Conservation (phyloP, 352 stramenopile species). For the Phytopythium kandeliae region DNA sequence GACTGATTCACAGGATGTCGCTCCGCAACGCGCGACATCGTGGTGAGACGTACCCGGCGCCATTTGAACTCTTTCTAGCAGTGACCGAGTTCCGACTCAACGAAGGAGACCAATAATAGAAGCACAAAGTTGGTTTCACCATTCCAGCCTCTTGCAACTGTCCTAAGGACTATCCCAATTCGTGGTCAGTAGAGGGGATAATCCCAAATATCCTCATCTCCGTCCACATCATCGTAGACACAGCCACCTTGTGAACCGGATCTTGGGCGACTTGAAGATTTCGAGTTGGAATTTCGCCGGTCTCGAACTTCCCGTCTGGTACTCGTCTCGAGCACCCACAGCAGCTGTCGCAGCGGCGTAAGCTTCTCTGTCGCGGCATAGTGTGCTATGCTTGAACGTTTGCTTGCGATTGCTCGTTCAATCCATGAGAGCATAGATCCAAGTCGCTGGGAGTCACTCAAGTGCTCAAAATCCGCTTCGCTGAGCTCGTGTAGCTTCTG, state of each 20-base stretch:
- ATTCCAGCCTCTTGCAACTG: neutral
- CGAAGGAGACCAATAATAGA: conserved; percentile 2
- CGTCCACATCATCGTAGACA: conserved; percentile 13
- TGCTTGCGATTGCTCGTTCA: neutral
- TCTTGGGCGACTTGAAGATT: neutral
- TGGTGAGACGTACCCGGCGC: conserved; percentile 9
- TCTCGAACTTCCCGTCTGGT: conserved; percentile 18
- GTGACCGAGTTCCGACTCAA: neutral
- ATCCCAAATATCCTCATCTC: conserved; percentile 57
- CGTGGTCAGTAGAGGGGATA: conserved; percentile 29
- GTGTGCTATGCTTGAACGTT: conserved; percentile 37
- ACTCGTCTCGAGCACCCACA: conserved; percentile 54
- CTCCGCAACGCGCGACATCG: no score
- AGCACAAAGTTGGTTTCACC: neutral
- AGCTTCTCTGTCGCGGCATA: conserved; percentile 51
- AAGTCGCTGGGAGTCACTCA: conserved; percentile 15
- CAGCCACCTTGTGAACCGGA: neutral
- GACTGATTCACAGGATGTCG: no score
- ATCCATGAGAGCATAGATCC: neutral
- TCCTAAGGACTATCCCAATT: neutral
- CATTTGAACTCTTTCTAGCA: conserved; percentile 3
- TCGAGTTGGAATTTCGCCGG: conserved; percentile 15
- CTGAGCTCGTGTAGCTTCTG: conserved; percentile 56
- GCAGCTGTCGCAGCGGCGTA: conserved; percentile 39
- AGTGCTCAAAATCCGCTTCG: conserved; percentile 36